Evolutionary conservation across 257 asterid species (phyloP).

Genomic region (Thymus mandschuricus): DNA sequence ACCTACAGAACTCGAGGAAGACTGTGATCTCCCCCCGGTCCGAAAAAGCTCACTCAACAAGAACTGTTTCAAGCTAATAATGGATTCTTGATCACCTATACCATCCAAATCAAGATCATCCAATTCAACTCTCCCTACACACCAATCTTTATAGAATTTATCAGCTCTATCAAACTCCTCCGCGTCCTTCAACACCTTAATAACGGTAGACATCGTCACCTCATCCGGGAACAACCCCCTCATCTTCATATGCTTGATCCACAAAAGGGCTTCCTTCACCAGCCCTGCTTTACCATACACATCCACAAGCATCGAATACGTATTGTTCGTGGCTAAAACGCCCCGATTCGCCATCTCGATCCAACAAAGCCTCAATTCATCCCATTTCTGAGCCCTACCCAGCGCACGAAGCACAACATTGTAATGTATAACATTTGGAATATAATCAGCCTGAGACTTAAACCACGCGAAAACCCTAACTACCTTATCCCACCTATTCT

Average conservation of each 20-base stretch:
- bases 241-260: constrained; percentile 89
- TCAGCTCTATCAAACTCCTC: constrained; percentile 69
- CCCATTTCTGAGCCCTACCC: constrained; percentile 92
- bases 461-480: constrained; percentile 86
- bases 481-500: constrained; percentile 74
- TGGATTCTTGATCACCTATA: constrained; percentile 51
- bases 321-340: constrained; percentile 77
- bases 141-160: constrained; percentile 79
- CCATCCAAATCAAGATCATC: constrained; percentile 73
- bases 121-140: constrained; percentile 66
- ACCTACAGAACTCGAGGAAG: constrained; percentile 34
- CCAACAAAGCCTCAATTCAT: constrained; percentile 94
- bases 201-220: constrained; percentile 88
- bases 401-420: constrained; percentile 82
- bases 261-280: constrained; percentile 82
- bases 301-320: constrained; percentile 91
- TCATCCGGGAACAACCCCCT: constrained; percentile 89
- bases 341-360: constrained; percentile 80
- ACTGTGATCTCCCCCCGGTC: constrained; percentile 61
- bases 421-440: constrained; percentile 87
- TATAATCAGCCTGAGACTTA: constrained; percentile 72
- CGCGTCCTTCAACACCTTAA: constrained; percentile 88
- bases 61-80: constrained; percentile 72
- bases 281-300: constrained; percentile 93
- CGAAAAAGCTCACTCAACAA: constrained; percentile 81